A percentile compares a stretch with the other conserved stretches of the same genome.
Evolutionary conservation across 2,329 filamentous ascomycete species (phyloP).

Genomic region (Penicillium sp.): DNA sequence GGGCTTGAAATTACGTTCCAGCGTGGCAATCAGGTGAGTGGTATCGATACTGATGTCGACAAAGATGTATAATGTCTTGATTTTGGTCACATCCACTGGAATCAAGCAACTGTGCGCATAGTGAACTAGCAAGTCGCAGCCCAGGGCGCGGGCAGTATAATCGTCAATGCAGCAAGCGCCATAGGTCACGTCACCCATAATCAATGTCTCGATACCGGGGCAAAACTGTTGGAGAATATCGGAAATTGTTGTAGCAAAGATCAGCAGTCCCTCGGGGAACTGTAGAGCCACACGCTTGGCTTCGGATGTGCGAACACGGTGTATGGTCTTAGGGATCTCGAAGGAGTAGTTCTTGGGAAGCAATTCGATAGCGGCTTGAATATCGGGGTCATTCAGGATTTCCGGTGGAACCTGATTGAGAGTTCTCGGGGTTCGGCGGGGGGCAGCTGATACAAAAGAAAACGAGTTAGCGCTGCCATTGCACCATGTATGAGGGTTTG

Average conservation of each 20-base stretch:
- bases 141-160: constrained; percentile 90
- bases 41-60: constrained; percentile 97
- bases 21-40: constrained; percentile 77
- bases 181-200: constrained; percentile 99
- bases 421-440: constrained; percentile 73
- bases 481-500: constrained; percentile 2
- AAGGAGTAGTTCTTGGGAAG: constrained; percentile 97
- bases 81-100: constrained; percentile 92
- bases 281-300: constrained; percentile 89
- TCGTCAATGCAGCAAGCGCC: constrained; percentile 98
- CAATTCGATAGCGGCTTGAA: constrained; percentile 83
- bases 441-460: constrained; percentile 56
- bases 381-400: constrained; percentile 79
- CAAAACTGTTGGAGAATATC: constrained; percentile 96
- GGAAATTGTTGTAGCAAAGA: constrained; percentile 96
- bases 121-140: constrained; percentile 91
- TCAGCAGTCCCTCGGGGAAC: constrained; percentile 89
- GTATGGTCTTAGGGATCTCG: constrained; percentile 97
- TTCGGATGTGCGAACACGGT: constrained; percentile 78
- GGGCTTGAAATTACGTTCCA: constrained; percentile 82
- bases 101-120: constrained; percentile 97
- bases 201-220: constrained; percentile 84
- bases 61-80: constrained; percentile 96
- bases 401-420: constrained; percentile 87
- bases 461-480: not conserved